A percentile compares a stretch with the other conserved stretches of the same genome.
phyloP scores from a whole-genome alignment of 495 filamentous ascomycete genomes.

The Penicillium tannophilum region DNA sequence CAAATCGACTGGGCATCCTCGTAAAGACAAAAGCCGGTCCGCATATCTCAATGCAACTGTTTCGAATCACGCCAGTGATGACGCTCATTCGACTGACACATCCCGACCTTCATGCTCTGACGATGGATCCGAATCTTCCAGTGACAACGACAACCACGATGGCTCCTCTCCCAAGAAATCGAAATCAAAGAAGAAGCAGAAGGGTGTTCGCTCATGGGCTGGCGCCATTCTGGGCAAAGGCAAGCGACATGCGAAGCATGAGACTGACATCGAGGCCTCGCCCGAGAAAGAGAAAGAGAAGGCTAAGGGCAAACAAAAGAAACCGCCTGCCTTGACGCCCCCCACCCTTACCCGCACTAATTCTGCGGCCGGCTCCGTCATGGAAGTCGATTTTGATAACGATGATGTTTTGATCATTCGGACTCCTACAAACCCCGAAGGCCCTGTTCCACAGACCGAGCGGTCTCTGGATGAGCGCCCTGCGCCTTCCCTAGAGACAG shows the following conservation, averaged over 20 bases:
- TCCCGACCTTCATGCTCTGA: conserved; percentile 37
- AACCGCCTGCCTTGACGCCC: conserved; percentile 37
- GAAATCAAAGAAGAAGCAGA: conserved; percentile 69
- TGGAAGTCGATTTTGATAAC: conserved; percentile 56
- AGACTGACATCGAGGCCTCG: conserved; percentile 12
- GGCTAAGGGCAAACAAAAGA: conserved; percentile 14
- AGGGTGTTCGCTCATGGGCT: conserved; percentile 81
- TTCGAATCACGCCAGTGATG: conserved; percentile 24
- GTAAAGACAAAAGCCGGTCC: conserved; percentile 39
- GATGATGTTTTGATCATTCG: conserved; percentile 55
- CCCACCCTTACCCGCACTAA: conserved; percentile 46
- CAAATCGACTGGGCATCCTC: conserved; percentile 40
- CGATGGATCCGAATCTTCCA: conserved; percentile 35
- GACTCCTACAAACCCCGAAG: conserved; percentile 42
- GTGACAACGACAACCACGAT: conserved; percentile 24
- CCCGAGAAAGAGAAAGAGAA: conserved; percentile 18
- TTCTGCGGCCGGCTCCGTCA: conserved; percentile 43
- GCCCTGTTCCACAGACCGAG: conserved; percentile 25
- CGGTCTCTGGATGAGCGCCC: conserved; percentile 29
- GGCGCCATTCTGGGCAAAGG: conserved; percentile 73
- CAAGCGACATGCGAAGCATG: conserved; percentile 41
- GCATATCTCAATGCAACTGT: conserved; percentile 32
- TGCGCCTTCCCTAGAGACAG: conserved; percentile 35
- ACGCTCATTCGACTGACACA: conserved; percentile 29
- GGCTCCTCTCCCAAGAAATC: conserved; percentile 30